Percentiles rank a stretch among this genome's conserved stretches.
These are phyloP conservation scores for Claviceps lovelessii DNA, from an alignment of 2,329 filamentous ascomycete genomes.

Conservation along the genomic window DNA sequence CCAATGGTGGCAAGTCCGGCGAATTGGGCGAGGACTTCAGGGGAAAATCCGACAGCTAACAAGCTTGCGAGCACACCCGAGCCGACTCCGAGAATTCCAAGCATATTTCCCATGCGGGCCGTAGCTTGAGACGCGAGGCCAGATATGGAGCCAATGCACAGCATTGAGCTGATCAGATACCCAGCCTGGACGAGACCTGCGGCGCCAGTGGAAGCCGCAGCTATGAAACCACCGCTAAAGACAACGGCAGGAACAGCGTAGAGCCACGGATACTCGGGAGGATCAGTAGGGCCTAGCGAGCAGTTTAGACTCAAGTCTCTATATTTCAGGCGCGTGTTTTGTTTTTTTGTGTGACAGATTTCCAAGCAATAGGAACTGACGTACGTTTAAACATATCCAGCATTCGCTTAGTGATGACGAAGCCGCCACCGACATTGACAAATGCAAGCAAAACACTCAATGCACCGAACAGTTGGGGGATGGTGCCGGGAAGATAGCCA, in stretches of 20 bases:
- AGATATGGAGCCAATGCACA: constrained; percentile 75
- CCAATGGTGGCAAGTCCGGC: constrained; percentile 61
- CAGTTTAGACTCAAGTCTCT: constrained; percentile 7
- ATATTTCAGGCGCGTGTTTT: background rate
- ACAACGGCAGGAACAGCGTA: constrained; percentile 64
- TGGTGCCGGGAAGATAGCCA: constrained; percentile 59
- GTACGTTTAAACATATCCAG: constrained; percentile 74
- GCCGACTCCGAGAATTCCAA: constrained; percentile 74
- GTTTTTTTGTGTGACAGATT: background rate
- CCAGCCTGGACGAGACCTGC: constrained; percentile 76
- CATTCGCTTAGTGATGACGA: constrained; percentile 88
- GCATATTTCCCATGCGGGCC: constrained; percentile 69
- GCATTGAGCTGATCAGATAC: constrained; percentile 68
- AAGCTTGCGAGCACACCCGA: constrained; percentile 74
- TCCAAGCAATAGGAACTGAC: constrained; percentile 8
- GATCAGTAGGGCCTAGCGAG: constrained; percentile 55
- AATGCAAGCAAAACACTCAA: constrained; percentile 72
- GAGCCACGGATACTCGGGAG: constrained; percentile 76
- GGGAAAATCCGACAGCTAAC: constrained; percentile 64
- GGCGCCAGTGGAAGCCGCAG: constrained; percentile 66
- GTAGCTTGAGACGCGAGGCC: constrained; percentile 70
- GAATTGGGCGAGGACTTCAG: constrained; percentile 68
- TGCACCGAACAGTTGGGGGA: constrained; percentile 67
- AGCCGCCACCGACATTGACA: constrained; percentile 77
- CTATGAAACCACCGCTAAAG: constrained; percentile 70